Conservation (phyloP, 768 basidiomycete species). For the Multifurca ochricompacta region DNA sequence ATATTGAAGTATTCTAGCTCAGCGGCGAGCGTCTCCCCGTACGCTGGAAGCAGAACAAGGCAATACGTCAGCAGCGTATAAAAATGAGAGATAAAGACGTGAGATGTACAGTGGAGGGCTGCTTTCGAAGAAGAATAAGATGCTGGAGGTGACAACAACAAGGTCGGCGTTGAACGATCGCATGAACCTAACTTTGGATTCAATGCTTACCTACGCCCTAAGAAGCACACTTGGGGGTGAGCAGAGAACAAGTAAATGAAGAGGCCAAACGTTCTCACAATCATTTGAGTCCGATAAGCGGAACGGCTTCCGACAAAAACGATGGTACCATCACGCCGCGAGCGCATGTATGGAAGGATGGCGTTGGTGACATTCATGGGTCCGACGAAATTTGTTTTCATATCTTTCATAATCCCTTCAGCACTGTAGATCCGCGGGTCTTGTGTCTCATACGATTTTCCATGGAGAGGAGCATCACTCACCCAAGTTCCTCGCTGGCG, state of each 20-base stretch:
- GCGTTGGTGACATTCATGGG: constrained; percentile 38
- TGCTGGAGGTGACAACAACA: constrained; percentile 1
- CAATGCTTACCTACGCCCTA: not conserved
- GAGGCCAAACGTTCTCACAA: not conserved
- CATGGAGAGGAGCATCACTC: not conserved
- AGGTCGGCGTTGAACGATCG: too few relatives aligned
- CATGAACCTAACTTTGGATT: too few relatives aligned
- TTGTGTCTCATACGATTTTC: not conserved
- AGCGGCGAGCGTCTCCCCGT: constrained; percentile 24
- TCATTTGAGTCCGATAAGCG: constrained; percentile 17
- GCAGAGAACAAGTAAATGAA: not conserved
- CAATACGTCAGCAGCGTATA: not conserved
- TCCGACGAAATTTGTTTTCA: constrained; percentile 36
- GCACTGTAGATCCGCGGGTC: not conserved
- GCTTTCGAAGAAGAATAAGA: constrained; percentile 25
- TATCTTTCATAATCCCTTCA: not conserved
- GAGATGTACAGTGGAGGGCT: constrained; percentile 20
- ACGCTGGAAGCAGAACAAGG: constrained; percentile 11
- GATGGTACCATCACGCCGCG: constrained; percentile 29
- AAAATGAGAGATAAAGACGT: too few relatives aligned
- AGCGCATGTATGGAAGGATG: constrained; percentile 35
- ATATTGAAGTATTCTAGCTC: constrained; percentile 27
- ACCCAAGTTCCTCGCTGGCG: constrained; percentile 7
- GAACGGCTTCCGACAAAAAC: constrained; percentile 33
- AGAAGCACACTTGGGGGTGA: not conserved